Conservation (phyloP, 441 rosid genomes). For the Monsonia emarginata region DNA sequence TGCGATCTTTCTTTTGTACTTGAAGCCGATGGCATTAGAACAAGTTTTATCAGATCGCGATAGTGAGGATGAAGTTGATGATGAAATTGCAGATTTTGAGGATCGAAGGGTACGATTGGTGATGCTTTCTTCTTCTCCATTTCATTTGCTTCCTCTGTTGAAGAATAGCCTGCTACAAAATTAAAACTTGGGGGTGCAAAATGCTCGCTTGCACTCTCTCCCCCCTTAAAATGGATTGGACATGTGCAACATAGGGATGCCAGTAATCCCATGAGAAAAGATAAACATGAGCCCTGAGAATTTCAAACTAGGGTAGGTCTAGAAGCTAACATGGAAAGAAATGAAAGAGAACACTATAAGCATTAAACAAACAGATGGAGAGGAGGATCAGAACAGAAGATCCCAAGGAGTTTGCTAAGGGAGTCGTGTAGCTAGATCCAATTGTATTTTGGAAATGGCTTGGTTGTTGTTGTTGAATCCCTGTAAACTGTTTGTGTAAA, state of each 20-base stretch:
- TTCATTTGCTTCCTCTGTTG: neutral
- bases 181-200: neutral
- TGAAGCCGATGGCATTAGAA: slow-evolving; percentile 38
- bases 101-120: slow-evolving; percentile 37
- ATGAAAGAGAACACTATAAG: too few relatives aligned
- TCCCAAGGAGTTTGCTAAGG: too few relatives aligned
- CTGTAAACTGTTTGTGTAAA: too few relatives aligned
- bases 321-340: too few relatives aligned
- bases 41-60: slow-evolving; percentile 39
- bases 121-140: slow-evolving; percentile 12
- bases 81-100: slow-evolving; percentile 43
- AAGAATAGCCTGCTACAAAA: neutral
- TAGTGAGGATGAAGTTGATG: slow-evolving; percentile 45
- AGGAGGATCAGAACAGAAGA: too few relatives aligned
- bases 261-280: neutral
- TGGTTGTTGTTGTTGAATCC: neutral
- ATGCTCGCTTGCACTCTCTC: neutral
- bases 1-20: slow-evolving; percentile 15
- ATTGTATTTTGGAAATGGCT: too few relatives aligned
- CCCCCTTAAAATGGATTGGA: too few relatives aligned
- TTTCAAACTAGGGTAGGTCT: too few relatives aligned
- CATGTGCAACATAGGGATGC: neutral
- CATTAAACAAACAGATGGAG: too few relatives aligned
- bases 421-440: too few relatives aligned
- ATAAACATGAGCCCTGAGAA: too few relatives aligned